Evolutionary conservation across 1,139 yeast genomes (phyloP), one percentile per base, ranked within the genome.

Genomic region (Yamadazyma diospyri): DNA sequence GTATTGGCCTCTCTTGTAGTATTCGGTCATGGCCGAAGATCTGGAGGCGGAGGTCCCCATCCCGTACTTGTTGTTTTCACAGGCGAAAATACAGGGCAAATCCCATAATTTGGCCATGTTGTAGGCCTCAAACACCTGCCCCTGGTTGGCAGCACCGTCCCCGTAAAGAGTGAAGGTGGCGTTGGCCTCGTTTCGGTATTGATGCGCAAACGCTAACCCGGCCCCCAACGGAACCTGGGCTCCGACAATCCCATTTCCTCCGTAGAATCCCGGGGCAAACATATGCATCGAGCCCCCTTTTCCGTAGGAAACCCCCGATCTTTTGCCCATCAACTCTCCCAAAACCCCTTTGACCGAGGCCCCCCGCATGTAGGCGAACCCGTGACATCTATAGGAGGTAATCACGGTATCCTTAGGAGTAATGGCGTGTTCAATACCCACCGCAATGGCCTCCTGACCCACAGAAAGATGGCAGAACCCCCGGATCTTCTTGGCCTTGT

Each of bases 231-330:
- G 96, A 39, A 92, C 97, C 70, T 92, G 98, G 35, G 97, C 98
- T 61, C 98, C 98, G 36, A 92, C 98, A 64, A 92, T 92, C 72
- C 98, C 98, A 69, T 92, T 92, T 68, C 98, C 98, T 59, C 98
- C 98, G 65, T 83, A 92, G 73, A 92, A 92, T 41, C 94, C 92
- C 30, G 82, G 81, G 36, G 95, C 86, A 62, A 83, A 92, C 92
- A 92, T 86, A 72, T 92, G 98, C 98, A 92, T 92, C 43, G 98
- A 92, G 50, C 98, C 98, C 69, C 98, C 98, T 69, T 92, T 92
- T 69, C 98, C 98, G 66, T 71, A 82, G 28, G 97, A 84, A 43
- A 86, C 94, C 70, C 98, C 98, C 37, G 82, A 69, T 69, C 96
- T 81, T 69, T 84, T 85, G 52, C 98, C 98, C 89, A 92, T 84